Evolutionary conservation across 2,329 filamentous ascomycete species (phyloP), one percentile per base, ranked within the genome.

Genomic region (Trichoderma breve): DNA sequence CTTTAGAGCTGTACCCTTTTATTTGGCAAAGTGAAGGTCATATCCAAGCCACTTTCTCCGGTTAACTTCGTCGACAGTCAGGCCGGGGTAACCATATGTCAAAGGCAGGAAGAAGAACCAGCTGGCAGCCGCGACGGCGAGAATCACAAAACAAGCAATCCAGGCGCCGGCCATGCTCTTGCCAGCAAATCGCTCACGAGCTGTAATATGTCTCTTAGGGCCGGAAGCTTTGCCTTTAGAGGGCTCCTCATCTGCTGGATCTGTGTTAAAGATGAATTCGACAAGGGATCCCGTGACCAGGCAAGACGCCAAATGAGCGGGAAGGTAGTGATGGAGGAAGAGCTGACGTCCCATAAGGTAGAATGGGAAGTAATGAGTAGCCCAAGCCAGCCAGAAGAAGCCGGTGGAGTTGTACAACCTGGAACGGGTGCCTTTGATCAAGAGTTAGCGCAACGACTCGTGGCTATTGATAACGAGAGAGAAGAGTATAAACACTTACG

Each of bases 311-410:
- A 99, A 87, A 80, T 99, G 96, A 1, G 96, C 94, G 0, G 96
- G 96, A 4, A 99, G 89, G 80, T 99, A 99, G 83, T 99, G 96
- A 82, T 99, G 96, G 76, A 99, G 83, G 90, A 99, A 99, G 75
- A 98, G 91, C 82, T 99, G 95, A 77, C 95, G 94, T 71, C 95
- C 95, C 95, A 99, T 99, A 74, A 98, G 90, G 85, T 91, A 99
- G 86, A 99, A 99, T 67, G 95, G 95, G 82, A 97, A 90, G 86
- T 98, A 99, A 82, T 99, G 96, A 2, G 94, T 95, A 15, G 93
- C 94, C 96, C 96, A 99, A 71, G 94, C 94, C 71, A 99, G 89
- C 90, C 98, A 98, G 86, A 99, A 97, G 89, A 99, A 99, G 28
- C 96, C 96, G 0, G 96, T 98, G 70, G 94, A 98, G 87, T 98